Base-by-base conservation (phyloP, 192 early-diverging fungal genomes). In the Phycomyces nitens region DNA sequence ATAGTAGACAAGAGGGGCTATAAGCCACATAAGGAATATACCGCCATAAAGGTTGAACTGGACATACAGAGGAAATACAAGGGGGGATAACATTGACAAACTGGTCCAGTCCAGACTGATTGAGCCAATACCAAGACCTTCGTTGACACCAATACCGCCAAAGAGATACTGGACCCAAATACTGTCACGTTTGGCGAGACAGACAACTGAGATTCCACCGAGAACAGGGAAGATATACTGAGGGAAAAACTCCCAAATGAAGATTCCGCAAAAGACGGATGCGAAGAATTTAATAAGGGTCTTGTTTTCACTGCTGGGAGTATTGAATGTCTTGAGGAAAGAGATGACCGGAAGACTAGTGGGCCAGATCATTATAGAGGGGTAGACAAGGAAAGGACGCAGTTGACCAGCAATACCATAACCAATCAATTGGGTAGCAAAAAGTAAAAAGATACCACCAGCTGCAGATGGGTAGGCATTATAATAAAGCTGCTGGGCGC, bases 401-500 rank as follows among this genome's bases (percentile, higher is more conserved):
- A 72, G 65, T 11, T 76, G 54, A 50, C 83, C 83, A 44, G 81
- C 80, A 55, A 85, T 65, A 22, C 81, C 79, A 47, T 82, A 85
- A 44, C 83, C 83, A 38, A 82, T 68, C 12, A 82, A 43, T 56
- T 84, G 79, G n/a, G 81, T 79, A 22, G 80, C 72, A 8, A 79
- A 55, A 12, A 71, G 47, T 21, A 79, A 47, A 21, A 77, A 74
- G 47, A 74, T 64, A 27, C 60, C 56, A 34, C 72, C 72, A 16
- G 69, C 43, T 53, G 22, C 80, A 0, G 86, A 81, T 49, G 89
- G 77, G 16, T 79, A 76, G 44, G 76, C 72, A 38, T 84, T 72
- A 66, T 89, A 91, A 64, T 80, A 91, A 41, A 89, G 68, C 16
- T 65, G 26, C 61, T 91, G 88, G 58, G 87, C 85, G 14, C 82